A percentile compares a stretch with the other conserved stretches of the same genome.
Evolutionary conservation across 2,329 filamentous ascomycete species (phyloP).

Genomic region (Aciculosporium take): DNA sequence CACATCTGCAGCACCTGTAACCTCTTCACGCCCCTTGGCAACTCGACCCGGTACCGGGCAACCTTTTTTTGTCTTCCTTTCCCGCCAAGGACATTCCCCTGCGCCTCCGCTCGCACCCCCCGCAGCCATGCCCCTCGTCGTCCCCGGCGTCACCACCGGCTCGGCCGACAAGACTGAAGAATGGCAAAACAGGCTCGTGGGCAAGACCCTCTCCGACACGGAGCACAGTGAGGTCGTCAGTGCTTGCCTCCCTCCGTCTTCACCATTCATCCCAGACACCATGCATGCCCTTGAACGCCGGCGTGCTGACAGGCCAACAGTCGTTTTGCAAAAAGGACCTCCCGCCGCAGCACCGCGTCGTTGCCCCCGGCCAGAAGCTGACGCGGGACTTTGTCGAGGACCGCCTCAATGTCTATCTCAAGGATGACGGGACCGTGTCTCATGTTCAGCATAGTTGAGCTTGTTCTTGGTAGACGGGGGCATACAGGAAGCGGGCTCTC

Average conservation of each 20-base stretch:
- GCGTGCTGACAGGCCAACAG: constrained; percentile 19
- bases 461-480: no score
- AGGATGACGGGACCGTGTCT: constrained; percentile 45
- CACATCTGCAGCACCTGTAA: no score
- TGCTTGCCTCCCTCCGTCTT: neutral
- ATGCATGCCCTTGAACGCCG: neutral
- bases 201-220: constrained; percentile 44
- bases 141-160: constrained; percentile 40
- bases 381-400: constrained; percentile 41
- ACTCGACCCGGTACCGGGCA: no score
- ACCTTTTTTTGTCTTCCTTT: no score
- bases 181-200: constrained; percentile 48
- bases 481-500: no score
- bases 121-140: constrained; percentile 48
- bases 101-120: neutral
- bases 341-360: constrained; percentile 40
- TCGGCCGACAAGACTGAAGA: constrained; percentile 34
- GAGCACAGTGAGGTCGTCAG: constrained; percentile 39
- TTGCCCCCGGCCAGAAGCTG: constrained; percentile 41
- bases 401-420: constrained; percentile 45
- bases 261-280: neutral
- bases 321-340: constrained; percentile 47
- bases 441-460: constrained; percentile 41
- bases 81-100: no score
- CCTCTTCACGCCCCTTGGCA: no score